Conservation (phyloP, 805 yeast genomes). For the Ogataea ramenticola region DNA sequence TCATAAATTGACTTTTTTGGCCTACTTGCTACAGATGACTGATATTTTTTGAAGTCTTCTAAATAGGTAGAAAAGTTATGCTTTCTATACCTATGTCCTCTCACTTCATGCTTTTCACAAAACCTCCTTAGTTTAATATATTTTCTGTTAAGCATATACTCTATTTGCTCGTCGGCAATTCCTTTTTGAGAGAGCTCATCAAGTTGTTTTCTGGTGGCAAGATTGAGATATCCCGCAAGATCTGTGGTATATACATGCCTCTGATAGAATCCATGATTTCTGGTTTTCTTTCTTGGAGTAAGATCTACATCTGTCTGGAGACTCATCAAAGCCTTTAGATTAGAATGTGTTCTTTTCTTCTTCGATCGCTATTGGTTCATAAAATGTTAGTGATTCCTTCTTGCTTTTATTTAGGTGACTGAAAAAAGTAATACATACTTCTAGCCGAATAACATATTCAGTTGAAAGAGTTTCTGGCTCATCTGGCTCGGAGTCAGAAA, state of each 20-base stretch:
- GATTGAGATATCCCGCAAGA: slow-evolving; percentile 23
- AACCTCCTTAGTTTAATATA: slow-evolving; percentile 21
- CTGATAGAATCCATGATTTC: slow-evolving; percentile 21
- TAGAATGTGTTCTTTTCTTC: not conserved
- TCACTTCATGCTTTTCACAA: slow-evolving; percentile 17
- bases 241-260: slow-evolving; percentile 28
- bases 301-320: not conserved
- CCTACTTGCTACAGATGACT: slow-evolving; percentile 6
- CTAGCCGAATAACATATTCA: not conserved
- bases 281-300: slow-evolving; percentile 5
- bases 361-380: not conserved
- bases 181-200: slow-evolving; percentile 16
- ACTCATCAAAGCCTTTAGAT: not conserved
- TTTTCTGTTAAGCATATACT: slow-evolving; percentile 21
- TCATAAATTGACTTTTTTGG: slow-evolving; percentile 21
- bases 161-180: slow-evolving; percentile 18
- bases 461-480: not conserved
- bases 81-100: slow-evolving; percentile 24
- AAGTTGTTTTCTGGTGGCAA: slow-evolving; percentile 19
- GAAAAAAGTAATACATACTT: not conserved
- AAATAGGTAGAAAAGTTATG: slow-evolving; percentile 19
- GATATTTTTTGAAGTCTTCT: slow-evolving; percentile 23
- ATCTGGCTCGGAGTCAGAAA: slow-evolving; percentile 8
- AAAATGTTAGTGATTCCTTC: too few relatives aligned
- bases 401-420: too few relatives aligned